These are phyloP conservation scores for Telopea speciosissima DNA, from an alignment of 177 flowering plant species.

Conservation along the genomic window DNA sequence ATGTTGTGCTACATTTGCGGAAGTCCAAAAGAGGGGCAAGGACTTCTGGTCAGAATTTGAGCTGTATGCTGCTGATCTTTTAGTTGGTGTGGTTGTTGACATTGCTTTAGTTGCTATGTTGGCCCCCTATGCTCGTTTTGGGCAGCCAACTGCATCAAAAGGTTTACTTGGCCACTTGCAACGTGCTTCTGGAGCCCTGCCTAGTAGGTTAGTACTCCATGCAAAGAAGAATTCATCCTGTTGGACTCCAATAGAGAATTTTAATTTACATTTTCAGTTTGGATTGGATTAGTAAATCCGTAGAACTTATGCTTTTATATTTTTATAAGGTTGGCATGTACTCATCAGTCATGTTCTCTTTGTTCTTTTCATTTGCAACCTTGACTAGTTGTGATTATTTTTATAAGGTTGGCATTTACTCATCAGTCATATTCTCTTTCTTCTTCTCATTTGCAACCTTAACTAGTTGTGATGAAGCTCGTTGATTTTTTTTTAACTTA, in stretches of 20 bases:
- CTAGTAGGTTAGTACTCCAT: conserved; percentile 46
- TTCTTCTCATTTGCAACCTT: not conserved
- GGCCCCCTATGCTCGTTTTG: conserved; percentile 70
- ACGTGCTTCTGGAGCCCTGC: conserved; percentile 40
- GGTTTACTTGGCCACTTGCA: conserved; percentile 25
- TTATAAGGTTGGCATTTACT: not conserved
- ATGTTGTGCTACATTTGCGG: conserved; percentile 95
- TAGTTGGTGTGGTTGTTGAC: conserved; percentile 84
- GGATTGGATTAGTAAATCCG: not conserved
- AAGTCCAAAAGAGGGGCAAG: conserved; percentile 87
- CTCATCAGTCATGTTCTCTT: not conserved
- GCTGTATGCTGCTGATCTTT: conserved; percentile 79
- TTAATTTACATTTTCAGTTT: not conserved
- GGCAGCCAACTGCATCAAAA: conserved; percentile 28
- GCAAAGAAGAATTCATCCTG: not conserved
- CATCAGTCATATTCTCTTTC: not conserved
- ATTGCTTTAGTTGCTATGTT: conserved; percentile 86
- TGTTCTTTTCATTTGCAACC: not conserved
- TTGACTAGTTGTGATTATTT: not conserved
- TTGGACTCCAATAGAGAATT: not conserved
- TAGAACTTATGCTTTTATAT: not conserved
- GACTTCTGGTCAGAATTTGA: conserved; percentile 99
- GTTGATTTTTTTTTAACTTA: not conserved
- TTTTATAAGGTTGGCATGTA: not conserved
- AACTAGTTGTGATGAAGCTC: not conserved